Evolutionary conservation across 345 rosid genomes (phyloP).

Genomic region (Sonneratia caseolaris): DNA sequence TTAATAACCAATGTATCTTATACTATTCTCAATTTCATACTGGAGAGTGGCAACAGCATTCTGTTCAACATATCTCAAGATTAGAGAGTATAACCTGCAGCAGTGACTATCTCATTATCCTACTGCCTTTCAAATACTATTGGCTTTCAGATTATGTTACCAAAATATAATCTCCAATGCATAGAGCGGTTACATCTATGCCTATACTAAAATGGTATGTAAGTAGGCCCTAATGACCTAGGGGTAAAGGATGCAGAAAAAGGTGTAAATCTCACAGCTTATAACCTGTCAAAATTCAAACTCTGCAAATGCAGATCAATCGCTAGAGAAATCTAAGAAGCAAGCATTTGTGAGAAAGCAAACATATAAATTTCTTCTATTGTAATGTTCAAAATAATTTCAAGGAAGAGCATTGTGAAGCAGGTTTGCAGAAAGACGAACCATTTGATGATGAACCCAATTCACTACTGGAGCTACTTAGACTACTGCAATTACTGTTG

Average conservation of each 20-base stretch:
- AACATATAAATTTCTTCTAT: background rate
- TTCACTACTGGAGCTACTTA: constrained; percentile 67
- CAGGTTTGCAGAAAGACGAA: constrained; percentile 30
- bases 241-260: constrained; percentile 2
- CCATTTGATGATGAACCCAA: constrained; percentile 73
- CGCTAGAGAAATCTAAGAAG: background rate
- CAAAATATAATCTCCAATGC: too few relatives aligned
- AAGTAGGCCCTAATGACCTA: too few relatives aligned
- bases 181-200: background rate
- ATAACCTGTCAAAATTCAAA: too few relatives aligned
- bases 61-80: too few relatives aligned
- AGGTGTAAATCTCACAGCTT: too few relatives aligned
- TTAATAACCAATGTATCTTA: background rate
- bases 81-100: too few relatives aligned
- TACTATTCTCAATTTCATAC: too few relatives aligned
- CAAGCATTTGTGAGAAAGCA: background rate
- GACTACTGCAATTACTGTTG: constrained; percentile 46
- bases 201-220: too few relatives aligned
- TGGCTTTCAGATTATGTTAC: background rate
- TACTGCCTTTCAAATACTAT: background rate
- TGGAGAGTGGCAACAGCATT: too few relatives aligned
- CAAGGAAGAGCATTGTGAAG: constrained; percentile 9
- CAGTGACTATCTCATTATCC: too few relatives aligned
- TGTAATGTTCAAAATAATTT: background rate
- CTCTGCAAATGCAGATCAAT: background rate